Conservation (phyloP, 176 grass and related monocot genomes). For the Aegilops bicornis region DNA sequence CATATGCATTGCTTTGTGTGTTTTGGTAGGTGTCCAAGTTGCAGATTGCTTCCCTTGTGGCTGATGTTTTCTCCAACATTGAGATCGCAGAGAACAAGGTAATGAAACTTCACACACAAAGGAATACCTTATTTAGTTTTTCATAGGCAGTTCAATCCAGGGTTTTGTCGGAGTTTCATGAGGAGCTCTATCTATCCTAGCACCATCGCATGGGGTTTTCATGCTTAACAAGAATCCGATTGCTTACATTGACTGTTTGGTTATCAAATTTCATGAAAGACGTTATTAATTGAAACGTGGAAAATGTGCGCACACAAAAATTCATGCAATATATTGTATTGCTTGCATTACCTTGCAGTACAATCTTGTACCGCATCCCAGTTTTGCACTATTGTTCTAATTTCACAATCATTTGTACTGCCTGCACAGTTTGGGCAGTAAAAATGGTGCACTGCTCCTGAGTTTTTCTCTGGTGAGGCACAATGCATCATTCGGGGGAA, state of each 20-base stretch:
- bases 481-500: not conserved
- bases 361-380: not conserved
- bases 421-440: not conserved
- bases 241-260: not conserved
- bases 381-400: not conserved
- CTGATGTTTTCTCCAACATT: conserved; percentile 80
- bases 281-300: not conserved
- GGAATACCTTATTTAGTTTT: not conserved
- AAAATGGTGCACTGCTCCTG: not conserved
- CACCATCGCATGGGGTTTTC: not conserved
- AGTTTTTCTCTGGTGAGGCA: not conserved
- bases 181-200: not conserved
- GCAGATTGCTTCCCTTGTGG: conserved; percentile 84
- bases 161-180: not conserved
- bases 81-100: conserved; percentile 90
- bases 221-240: not conserved
- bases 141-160: not conserved
- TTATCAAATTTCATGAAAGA: not conserved
- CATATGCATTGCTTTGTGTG: not conserved
- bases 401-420: not conserved
- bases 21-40: conserved; percentile 65
- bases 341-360: not conserved
- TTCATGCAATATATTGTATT: not conserved
- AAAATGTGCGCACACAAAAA: not conserved
- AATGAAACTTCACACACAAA: conserved; percentile 11